phyloP scores from a whole-genome alignment of 371 early-diverging fungal genomes.

The Mortierella sp. region DNA sequence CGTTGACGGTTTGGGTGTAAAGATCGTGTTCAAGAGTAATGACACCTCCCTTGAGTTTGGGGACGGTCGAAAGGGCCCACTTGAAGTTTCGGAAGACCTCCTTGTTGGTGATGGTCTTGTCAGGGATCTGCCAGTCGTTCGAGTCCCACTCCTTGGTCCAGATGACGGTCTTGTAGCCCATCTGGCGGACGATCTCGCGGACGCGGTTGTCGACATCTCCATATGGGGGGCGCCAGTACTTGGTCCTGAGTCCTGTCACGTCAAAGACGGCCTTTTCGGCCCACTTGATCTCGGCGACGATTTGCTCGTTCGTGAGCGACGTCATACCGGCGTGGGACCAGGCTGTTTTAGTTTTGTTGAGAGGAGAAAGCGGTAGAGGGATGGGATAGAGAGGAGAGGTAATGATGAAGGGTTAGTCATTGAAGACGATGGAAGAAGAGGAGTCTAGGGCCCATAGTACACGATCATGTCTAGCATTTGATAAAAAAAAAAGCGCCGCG shows the following conservation, averaged over 20 bases:
- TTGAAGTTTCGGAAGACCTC: constrained; percentile 33
- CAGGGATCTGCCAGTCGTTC: constrained; percentile 57
- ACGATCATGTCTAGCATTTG: background rate
- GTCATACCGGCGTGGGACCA: constrained; percentile 79
- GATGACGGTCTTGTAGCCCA: constrained; percentile 65
- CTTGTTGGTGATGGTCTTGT: constrained; percentile 26
- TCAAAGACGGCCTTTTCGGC: constrained; percentile 75
- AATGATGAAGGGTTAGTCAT: background rate
- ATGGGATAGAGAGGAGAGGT: constrained; percentile 53
- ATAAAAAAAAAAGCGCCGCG: background rate
- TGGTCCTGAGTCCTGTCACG: constrained; percentile 67
- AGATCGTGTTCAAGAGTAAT: constrained; percentile 59
- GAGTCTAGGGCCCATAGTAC: constrained; percentile 8
- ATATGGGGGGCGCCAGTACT: constrained; percentile 71
- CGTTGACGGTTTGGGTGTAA: constrained; percentile 20
- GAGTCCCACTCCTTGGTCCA: constrained; percentile 60
- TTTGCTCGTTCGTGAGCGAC: constrained; percentile 71
- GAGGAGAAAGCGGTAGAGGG: background rate
- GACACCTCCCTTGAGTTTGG: constrained; percentile 22
- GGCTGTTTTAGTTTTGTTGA: constrained; percentile 47
- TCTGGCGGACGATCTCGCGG: constrained; percentile 66
- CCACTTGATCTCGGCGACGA: constrained; percentile 81
- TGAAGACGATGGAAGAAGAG: background rate
- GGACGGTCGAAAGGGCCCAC: constrained; percentile 1
- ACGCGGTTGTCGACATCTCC: constrained; percentile 79